A percentile compares a stretch with the other conserved stretches of the same genome.
phyloP scores from a whole-genome alignment of 495 filamentous ascomycete species.

The Penicillium waksmanii region DNA sequence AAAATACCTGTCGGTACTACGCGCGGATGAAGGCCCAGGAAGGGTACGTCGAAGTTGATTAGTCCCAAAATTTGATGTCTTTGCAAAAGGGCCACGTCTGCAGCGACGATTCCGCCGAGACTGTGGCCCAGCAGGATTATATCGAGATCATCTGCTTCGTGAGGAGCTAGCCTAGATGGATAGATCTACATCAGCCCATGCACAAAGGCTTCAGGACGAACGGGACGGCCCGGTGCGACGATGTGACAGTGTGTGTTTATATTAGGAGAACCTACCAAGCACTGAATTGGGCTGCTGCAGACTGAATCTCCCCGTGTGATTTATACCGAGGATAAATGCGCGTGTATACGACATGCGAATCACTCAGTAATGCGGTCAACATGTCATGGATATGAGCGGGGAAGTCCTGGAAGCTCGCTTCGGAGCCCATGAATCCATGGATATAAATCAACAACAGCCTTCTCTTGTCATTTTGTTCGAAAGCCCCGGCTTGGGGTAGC shows the following conservation, averaged over 20 bases:
- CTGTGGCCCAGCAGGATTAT: slow-evolving; percentile 86
- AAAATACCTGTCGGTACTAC: slow-evolving; percentile 78
- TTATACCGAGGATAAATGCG: slow-evolving; percentile 93
- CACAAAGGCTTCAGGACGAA: background rate
- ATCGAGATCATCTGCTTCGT: slow-evolving; percentile 75
- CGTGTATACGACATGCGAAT: slow-evolving; percentile 81
- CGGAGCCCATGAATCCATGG: slow-evolving; percentile 92
- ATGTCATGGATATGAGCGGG: slow-evolving; percentile 85
- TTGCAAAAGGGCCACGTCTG: slow-evolving; percentile 74
- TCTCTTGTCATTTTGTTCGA: slow-evolving; percentile 36
- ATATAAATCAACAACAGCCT: slow-evolving; percentile 81
- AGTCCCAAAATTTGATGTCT: slow-evolving; percentile 77
- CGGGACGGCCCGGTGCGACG: background rate
- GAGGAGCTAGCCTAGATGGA: slow-evolving; percentile 67
- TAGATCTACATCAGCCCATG: slow-evolving; percentile 9
- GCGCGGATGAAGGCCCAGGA: slow-evolving; percentile 87
- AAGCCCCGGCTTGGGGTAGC: slow-evolving; percentile 15
- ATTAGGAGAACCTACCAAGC: slow-evolving; percentile 60
- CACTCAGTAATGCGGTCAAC: slow-evolving; percentile 65
- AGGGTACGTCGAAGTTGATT: slow-evolving; percentile 84
- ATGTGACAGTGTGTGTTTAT: background rate
- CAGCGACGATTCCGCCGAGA: slow-evolving; percentile 83
- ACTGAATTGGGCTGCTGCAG: slow-evolving; percentile 81
- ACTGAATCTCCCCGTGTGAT: slow-evolving; percentile 72
- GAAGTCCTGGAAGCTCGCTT: slow-evolving; percentile 84